Evolutionary conservation across 192 early-diverging fungal genomes (phyloP), one percentile per base, ranked within the genome.

Genomic region (Mortierella claussenii): DNA sequence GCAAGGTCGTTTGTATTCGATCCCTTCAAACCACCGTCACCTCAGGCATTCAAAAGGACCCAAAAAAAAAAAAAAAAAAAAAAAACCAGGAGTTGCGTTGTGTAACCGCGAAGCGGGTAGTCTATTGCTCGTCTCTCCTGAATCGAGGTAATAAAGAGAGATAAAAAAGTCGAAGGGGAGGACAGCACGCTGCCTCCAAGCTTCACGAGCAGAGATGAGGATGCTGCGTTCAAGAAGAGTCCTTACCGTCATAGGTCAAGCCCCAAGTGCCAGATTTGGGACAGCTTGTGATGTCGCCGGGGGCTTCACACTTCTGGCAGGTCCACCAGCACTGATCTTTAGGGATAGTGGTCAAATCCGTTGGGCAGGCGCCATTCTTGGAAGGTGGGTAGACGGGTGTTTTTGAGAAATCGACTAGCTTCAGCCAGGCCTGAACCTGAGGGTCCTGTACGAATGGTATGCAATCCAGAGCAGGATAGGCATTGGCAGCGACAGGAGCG

Each of bases 201-300:
- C n/a, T n/a, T n/a, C n/a, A n/a, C n/a, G n/a, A n/a, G n/a, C n/a
- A n/a, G n/a, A n/a, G n/a, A n/a, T n/a, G n/a, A n/a, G n/a, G n/a
- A n/a, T n/a, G n/a, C n/a, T n/a, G n/a, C n/a, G n/a, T n/a, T n/a
- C n/a, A n/a, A n/a, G n/a, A n/a, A n/a, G n/a, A n/a, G n/a, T n/a
- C n/a, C 73, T 17, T 61, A 76, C 73, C 86, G 45, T 86, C 86
- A 56, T 79, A 88, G 20, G 87, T 88, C n/a, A 86, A 27, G 24
- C 83, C 85, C 85, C 87, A 88, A 55, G 79, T 60, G 26, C 79
- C 82, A 45, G 75, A 55, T 44, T 80, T 85, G 15, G 87, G 86
- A 53, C 86, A 88, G 30, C 33, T 20, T 26, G 62, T 55, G 34
- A 86, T 70, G 45, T 79, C 80, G 17, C 60, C 68, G 15, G 68